Conservation (phyloP, 441 rosid genomes). For the Theobroma grandiflorum region DNA sequence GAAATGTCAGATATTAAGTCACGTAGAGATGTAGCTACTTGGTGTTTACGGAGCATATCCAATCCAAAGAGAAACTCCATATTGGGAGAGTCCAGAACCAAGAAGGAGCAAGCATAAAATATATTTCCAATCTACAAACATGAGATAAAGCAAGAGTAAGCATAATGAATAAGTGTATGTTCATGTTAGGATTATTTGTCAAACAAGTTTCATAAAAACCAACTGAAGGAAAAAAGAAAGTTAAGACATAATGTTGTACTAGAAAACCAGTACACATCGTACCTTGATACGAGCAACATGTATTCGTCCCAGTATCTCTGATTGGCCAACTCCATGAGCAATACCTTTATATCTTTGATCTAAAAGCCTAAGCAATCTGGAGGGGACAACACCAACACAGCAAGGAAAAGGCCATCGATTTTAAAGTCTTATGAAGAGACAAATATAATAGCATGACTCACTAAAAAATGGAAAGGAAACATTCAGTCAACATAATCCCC, state of each 20-base stretch:
- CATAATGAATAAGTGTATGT: neutral
- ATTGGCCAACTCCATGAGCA: slow-evolving; percentile 99
- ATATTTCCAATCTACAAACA: slow-evolving; percentile 78
- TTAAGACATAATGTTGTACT: neutral
- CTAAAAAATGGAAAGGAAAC: slow-evolving; percentile 17
- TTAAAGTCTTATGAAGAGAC: neutral
- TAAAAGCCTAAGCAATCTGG: slow-evolving; percentile 87
- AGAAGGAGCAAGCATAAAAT: slow-evolving; percentile 91
- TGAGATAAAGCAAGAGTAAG: slow-evolving; percentile 15
- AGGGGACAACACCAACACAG: slow-evolving; percentile 25
- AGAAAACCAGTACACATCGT: neutral
- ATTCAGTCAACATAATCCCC: neutral
- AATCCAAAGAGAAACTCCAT: slow-evolving; percentile 98
- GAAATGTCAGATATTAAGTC: slow-evolving; percentile 14
- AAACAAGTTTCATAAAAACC: neutral
- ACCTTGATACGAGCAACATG: slow-evolving; percentile 99
- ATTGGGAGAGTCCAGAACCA: slow-evolving; percentile 92
- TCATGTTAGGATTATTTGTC: neutral
- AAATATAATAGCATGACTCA: neutral
- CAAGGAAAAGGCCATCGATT: slow-evolving; percentile 8
- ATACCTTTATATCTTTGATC: slow-evolving; percentile 92
- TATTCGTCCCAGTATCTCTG: slow-evolving; percentile 95
- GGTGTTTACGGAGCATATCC: slow-evolving; percentile 99
- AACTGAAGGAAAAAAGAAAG: neutral
- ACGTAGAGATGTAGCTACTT: slow-evolving; percentile 53